Percentiles rank a stretch among this genome's conserved stretches.
Conservation (phyloP, 2,329 filamentous ascomycete genomes). For the Talaromyces amestolkiae region DNA sequence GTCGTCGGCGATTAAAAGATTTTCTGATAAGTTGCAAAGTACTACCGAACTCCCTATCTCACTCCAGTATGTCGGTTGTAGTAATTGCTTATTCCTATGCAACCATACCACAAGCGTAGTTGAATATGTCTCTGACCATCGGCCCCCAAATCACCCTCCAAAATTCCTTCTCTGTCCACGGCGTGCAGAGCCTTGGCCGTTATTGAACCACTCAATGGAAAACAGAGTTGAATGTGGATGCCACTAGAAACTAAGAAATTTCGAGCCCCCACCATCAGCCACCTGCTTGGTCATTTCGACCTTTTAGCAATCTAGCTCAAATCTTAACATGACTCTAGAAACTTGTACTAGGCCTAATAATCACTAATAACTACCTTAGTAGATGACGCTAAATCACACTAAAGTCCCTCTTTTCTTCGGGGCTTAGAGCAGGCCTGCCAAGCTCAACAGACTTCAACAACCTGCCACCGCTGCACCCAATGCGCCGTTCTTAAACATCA, state of each 20-base stretch:
- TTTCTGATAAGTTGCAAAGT: not conserved
- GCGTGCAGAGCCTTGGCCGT: not conserved
- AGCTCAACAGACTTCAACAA: not conserved
- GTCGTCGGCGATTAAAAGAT: not conserved
- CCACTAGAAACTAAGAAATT: not conserved
- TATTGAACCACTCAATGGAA: not conserved
- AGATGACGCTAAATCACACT: not conserved
- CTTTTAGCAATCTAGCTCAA: not conserved
- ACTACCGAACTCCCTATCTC: not conserved
- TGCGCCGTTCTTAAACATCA: not conserved
- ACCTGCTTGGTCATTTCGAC: not conserved
- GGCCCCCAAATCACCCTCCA: not conserved
- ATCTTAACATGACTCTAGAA: not conserved
- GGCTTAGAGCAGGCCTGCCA: not conserved
- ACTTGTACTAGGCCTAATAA: not conserved
- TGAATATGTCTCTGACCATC: not conserved
- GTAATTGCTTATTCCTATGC: not conserved
- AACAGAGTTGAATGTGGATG: not conserved
- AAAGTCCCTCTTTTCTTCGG: not conserved
- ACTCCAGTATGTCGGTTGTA: not conserved
- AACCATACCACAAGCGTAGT: not conserved
- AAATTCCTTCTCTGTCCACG: not conserved
- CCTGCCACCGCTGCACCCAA: not conserved
- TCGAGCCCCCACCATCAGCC: not conserved
- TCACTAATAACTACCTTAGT: not conserved